These are phyloP conservation scores for Arthrobotrys musiformis DNA, from an alignment of 2,329 filamentous ascomycete species.

Conservation along the genomic window DNA sequence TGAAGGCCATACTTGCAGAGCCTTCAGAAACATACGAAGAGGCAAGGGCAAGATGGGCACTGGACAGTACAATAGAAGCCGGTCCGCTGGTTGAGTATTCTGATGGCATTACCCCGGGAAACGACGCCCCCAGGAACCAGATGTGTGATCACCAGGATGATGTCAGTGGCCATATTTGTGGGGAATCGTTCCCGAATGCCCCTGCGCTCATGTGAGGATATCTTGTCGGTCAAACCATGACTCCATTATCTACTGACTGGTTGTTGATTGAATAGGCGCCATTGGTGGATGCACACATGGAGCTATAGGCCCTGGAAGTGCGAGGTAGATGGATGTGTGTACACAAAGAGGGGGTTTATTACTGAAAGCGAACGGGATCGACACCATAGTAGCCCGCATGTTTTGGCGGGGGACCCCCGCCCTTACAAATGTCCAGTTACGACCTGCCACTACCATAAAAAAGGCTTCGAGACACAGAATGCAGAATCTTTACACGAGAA, in stretches of 20 bases:
- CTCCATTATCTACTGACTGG: neutral
- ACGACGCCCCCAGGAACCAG: constrained; percentile 29
- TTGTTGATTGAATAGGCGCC: constrained; percentile 23
- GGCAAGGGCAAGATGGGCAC: constrained; percentile 14
- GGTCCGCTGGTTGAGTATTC: constrained; percentile 2
- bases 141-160: constrained; percentile 53
- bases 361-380: constrained; percentile 48
- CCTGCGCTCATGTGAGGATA: constrained; percentile 27
- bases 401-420: constrained; percentile 9
- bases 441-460: constrained; percentile 50
- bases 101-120: neutral
- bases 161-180: constrained; percentile 39
- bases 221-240: neutral
- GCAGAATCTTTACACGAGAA: constrained; percentile 47
- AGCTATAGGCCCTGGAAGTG: constrained; percentile 47
- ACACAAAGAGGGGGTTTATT: constrained; percentile 39
- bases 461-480: constrained; percentile 50
- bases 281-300: constrained; percentile 53
- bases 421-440: constrained; percentile 51
- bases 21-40: constrained; percentile 48
- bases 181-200: constrained; percentile 25
- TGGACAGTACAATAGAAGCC: neutral
- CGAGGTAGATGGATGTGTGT: constrained; percentile 41
- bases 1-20: constrained; percentile 32
- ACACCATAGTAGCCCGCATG: constrained; percentile 28